Evolutionary conservation across 345 rosid genomes (phyloP).

Genomic region (Ailanthus altissimus): DNA sequence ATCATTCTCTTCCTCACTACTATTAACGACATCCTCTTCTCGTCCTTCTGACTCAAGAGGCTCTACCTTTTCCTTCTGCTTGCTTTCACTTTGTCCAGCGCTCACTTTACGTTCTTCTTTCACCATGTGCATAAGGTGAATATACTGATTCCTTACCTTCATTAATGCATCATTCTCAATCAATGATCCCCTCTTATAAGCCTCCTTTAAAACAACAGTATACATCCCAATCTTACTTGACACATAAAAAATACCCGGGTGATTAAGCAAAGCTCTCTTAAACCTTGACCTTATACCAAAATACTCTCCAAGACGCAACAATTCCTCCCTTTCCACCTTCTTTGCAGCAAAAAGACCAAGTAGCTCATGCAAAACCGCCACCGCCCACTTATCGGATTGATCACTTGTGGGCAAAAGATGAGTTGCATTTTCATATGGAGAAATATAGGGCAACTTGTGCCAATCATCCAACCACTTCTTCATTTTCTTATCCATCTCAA

Average conservation of each 20-base stretch:
- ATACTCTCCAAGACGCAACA: slow-evolving; percentile 66
- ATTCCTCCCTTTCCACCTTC: slow-evolving; percentile 63
- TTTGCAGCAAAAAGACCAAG: slow-evolving; percentile 70
- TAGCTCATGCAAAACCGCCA: slow-evolving; percentile 73
- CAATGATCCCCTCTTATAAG: slow-evolving; percentile 69
- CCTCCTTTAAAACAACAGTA: slow-evolving; percentile 82
- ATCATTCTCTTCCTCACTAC: slow-evolving; percentile 22
- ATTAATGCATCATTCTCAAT: slow-evolving; percentile 58
- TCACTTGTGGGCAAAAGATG: slow-evolving; percentile 59
- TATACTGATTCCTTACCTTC: slow-evolving; percentile 57
- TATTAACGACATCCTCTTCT: slow-evolving; percentile 33
- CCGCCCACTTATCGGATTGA: slow-evolving; percentile 84
- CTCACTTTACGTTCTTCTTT: slow-evolving; percentile 44
- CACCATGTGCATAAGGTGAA: slow-evolving; percentile 74
- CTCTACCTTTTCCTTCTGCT: slow-evolving; percentile 40
- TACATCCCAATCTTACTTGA: slow-evolving; percentile 65
- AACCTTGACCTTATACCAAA: slow-evolving; percentile 80
- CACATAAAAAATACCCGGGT: slow-evolving; percentile 73
- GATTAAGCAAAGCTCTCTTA: slow-evolving; percentile 78
- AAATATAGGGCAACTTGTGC: slow-evolving; percentile 84
- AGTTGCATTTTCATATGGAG: slow-evolving; percentile 71
- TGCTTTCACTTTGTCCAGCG: slow-evolving; percentile 37
- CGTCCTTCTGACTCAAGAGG: slow-evolving; percentile 33
- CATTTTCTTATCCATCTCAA: slow-evolving; percentile 71
- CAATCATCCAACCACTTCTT: slow-evolving; percentile 77